Evolutionary conservation across 257 asterid genomes (phyloP).

Genomic region (Perilla frutescens): DNA sequence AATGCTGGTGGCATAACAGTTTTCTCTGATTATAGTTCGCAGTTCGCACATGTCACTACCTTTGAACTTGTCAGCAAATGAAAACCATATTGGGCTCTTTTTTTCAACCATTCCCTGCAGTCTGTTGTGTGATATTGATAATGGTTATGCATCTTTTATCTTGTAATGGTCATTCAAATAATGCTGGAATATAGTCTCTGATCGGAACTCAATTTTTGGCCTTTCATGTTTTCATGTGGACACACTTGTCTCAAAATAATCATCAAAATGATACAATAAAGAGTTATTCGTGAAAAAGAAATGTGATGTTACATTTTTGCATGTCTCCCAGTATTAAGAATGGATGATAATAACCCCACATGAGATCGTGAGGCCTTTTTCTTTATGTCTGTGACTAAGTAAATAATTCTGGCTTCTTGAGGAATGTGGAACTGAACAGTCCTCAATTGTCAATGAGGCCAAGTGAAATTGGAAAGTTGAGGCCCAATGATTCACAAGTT

Average conservation of each 20-base stretch:
- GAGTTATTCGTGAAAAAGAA: slow-evolving; percentile 5
- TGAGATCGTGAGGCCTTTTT: not conserved
- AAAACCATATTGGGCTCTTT: slow-evolving; percentile 4
- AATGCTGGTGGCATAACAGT: not conserved
- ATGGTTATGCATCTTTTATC: slow-evolving; percentile 21
- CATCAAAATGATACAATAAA: not conserved
- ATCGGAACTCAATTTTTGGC: not conserved
- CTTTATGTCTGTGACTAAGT: not conserved
- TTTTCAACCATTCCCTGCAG: slow-evolving; percentile 7
- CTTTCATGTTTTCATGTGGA: slow-evolving; percentile 1
- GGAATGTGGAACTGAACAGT: slow-evolving; percentile 15
- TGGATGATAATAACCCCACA: not conserved
- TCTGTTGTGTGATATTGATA: not conserved
- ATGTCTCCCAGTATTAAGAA: not conserved
- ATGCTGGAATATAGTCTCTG: slow-evolving; percentile 7
- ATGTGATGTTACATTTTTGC: not conserved
- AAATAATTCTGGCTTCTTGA: slow-evolving; percentile 7
- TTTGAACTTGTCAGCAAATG: not conserved
- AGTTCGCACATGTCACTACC: not conserved
- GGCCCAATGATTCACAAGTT: no score
- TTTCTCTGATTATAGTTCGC: slow-evolving; percentile 12
- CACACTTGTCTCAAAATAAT: not conserved
- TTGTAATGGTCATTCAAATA: slow-evolving; percentile 14
- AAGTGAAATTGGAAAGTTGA: not conserved
- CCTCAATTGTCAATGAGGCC: slow-evolving; percentile 4